Evolutionary conservation across 2,329 filamentous ascomycete species (phyloP), one percentile per base, ranked within the genome.

Genomic region (Fusarium decemcellulare): DNA sequence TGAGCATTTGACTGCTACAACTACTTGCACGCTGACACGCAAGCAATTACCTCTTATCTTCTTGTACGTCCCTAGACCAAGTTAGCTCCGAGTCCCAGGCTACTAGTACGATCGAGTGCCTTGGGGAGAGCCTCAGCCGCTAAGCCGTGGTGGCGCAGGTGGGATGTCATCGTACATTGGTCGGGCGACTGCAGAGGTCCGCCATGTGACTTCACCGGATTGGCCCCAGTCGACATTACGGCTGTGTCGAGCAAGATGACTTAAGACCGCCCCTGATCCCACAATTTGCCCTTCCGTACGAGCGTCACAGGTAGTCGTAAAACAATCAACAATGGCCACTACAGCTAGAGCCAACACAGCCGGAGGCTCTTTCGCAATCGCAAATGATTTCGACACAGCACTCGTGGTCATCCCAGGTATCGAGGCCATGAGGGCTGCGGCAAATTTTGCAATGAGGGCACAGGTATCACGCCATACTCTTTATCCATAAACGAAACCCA

Each of bases 401-500:
- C n/a, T 15, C 2, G n/a, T 15, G 15, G 10, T 11, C 5, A 14
- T 2, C n/a, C 18, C 43, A 7, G 65, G 30, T 4, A 54, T 62
- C 6, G 65, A 68, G 16, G 47, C 39, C 4, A 68, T 68, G 65
- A 53, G 48, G 4, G 57, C 48, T 8, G 63, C 51, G 2, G 64
- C 50, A 12, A 52, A 51, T 12, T 68, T 54, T 9, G 43, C 48
- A 9, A 32, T 32, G 2, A 65, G 57, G 10, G 48, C 66, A 8
- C 30, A 65, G 39, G 66, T 65, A n/a, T 1, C 16, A 12, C 50
- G 10, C n/a, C 11, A 27, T 14, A 36, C n/a, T 30, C 6, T 29
- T 29, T 6, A 6, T 36, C 27, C 47, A 0, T 34, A 7, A 27
- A 23, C 27, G 8, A 14, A 30, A 66, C 2, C 1, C 0, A 1